Evolutionary conservation across 495 filamentous ascomycete genomes (phyloP).

Genomic region (Tuber magnatum): DNA sequence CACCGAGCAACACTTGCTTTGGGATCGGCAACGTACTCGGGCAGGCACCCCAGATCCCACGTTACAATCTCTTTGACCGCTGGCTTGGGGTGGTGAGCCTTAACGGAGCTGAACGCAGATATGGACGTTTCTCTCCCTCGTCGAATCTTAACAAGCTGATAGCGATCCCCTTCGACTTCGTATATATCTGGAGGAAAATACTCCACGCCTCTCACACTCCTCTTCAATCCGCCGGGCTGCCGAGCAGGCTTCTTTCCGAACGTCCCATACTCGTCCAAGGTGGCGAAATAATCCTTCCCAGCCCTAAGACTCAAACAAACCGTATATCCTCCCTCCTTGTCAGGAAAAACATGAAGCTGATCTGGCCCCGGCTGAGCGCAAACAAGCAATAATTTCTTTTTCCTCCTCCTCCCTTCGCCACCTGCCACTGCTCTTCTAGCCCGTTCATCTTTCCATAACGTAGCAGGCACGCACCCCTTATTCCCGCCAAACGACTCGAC

Average conservation of each 20-base stretch:
- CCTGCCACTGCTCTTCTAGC: not conserved
- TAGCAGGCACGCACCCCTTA: conserved; percentile 21
- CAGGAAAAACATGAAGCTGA: conserved; percentile 20
- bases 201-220: conserved; percentile 15
- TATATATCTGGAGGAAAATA: conserved; percentile 37
- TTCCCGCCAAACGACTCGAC: conserved; percentile 37
- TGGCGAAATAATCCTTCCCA: conserved; percentile 23
- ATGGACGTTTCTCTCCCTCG: conserved; percentile 4
- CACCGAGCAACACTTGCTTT: conserved; percentile 37
- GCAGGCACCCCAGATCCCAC: conserved; percentile 34
- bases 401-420: not conserved
- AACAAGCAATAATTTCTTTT: conserved; percentile 31
- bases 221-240: conserved; percentile 21
- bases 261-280: conserved; percentile 30
- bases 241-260: conserved; percentile 27
- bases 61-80: conserved; percentile 22
- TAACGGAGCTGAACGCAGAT: not conserved
- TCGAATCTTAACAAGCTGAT: conserved; percentile 33
- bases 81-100: conserved; percentile 13
- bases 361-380: conserved; percentile 38
- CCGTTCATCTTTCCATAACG: conserved; percentile 25
- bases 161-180: conserved; percentile 31
- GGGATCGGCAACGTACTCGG: conserved; percentile 30
- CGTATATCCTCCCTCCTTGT: conserved; percentile 18
- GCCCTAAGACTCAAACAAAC: conserved; percentile 23